These are phyloP conservation scores for Aspergillus panamensis DNA, from an alignment of 495 filamentous ascomycete genomes.

Conservation along the genomic window DNA sequence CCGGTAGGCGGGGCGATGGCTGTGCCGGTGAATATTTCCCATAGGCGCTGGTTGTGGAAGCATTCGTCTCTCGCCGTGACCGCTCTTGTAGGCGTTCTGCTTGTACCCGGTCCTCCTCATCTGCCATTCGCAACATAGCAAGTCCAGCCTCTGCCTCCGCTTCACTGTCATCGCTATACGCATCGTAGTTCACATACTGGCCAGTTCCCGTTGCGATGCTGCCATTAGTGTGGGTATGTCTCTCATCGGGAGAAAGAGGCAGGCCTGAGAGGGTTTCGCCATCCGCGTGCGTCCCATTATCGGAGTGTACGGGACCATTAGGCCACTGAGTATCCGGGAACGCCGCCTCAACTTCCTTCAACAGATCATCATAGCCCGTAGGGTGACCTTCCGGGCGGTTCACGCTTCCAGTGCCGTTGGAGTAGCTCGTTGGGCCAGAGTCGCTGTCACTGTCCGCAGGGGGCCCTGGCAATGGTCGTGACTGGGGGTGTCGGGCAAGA, in stretches of 20 bases:
- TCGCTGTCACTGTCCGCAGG: conserved; percentile 45
- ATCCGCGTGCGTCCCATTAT: conserved; percentile 18
- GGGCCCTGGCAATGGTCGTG: conserved; percentile 59
- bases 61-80: conserved; percentile 51
- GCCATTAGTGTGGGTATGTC: conserved; percentile 50
- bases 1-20: conserved; percentile 39
- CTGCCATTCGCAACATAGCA: conserved; percentile 77
- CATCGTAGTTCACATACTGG: conserved; percentile 49
- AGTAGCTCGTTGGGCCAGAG: conserved; percentile 22
- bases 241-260: conserved; percentile 38
- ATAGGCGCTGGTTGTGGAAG: conserved; percentile 36
- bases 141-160: conserved; percentile 85
- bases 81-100: conserved; percentile 46
- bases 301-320: conserved; percentile 15
- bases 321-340: conserved; percentile 34
- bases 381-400: conserved; percentile 16
- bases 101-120: conserved; percentile 68
- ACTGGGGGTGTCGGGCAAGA: conserved; percentile 54
- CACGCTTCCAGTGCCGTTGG: conserved; percentile 21
- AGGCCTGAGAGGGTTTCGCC: background rate
- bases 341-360: conserved; percentile 48
- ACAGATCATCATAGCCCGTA: conserved; percentile 41
- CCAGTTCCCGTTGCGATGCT: conserved; percentile 44
- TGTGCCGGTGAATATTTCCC: conserved; percentile 24
- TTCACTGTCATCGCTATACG: conserved; percentile 75